Evolutionary conservation across 257 asterid genomes (phyloP).

Genomic region (Cinchona pubescens): DNA sequence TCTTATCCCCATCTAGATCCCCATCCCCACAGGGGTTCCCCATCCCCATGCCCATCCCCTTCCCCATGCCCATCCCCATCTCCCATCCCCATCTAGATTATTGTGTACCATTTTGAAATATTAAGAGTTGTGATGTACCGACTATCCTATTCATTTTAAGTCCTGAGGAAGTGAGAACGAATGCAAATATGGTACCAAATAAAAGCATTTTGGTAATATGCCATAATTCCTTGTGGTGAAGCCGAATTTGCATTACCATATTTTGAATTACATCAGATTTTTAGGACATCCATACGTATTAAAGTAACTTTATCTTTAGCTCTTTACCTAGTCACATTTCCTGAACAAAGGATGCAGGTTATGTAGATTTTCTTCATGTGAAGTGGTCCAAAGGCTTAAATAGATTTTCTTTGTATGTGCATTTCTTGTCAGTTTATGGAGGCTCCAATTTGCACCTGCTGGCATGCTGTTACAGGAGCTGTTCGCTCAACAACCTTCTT

Average conservation of each 20-base stretch:
- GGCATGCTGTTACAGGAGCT: slow-evolving; percentile 86
- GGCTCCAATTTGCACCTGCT: slow-evolving; percentile 81
- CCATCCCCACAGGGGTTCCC: no score
- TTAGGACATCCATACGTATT: background rate
- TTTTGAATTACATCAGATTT: background rate
- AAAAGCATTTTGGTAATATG: background rate
- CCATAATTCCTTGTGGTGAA: background rate
- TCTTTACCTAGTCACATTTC: background rate
- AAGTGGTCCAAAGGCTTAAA: background rate
- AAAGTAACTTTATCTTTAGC: background rate
- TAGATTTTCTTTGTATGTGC: slow-evolving; percentile 7
- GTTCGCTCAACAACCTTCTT: slow-evolving; percentile 90
- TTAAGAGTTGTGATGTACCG: background rate
- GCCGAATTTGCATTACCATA: background rate
- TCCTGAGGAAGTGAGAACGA: background rate
- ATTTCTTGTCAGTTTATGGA: slow-evolving; percentile 69
- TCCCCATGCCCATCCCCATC: background rate
- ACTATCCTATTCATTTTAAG: background rate
- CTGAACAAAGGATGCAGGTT: background rate
- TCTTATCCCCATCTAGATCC: background rate
- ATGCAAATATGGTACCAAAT: background rate
- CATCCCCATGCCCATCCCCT: background rate
- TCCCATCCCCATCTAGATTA: background rate
- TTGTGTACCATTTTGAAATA: background rate
- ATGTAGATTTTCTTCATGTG: background rate